These are phyloP conservation scores for Rhizophora apiculata DNA, from an alignment of 345 rosid genomes.

Conservation along the genomic window DNA sequence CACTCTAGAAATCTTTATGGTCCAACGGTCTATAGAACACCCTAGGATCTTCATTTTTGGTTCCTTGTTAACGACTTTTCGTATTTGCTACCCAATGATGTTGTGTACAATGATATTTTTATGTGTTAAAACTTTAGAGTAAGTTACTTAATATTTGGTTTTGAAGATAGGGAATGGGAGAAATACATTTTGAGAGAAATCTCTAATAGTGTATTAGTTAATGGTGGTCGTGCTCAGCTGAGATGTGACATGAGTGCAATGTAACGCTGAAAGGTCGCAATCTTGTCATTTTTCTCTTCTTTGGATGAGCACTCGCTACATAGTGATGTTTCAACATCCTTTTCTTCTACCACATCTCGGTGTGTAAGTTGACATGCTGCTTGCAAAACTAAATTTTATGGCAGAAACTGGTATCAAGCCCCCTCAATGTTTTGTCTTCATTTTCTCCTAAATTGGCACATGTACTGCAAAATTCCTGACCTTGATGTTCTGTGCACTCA, in stretches of 20 bases:
- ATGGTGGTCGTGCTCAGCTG: neutral
- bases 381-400: neutral
- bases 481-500: constrained; percentile 29
- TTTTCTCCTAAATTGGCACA: constrained; percentile 1
- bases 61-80: neutral
- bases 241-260: neutral
- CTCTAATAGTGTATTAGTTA: neutral
- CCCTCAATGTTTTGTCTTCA: neutral
- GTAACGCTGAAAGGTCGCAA: constrained; percentile 6
- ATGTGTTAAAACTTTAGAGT: neutral
- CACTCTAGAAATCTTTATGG: no score
- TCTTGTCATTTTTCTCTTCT: constrained; percentile 5
- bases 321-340: neutral
- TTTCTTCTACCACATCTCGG: neutral
- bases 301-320: constrained; percentile 5
- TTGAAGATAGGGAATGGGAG: no score
- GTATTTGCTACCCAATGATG: neutral
- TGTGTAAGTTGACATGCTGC: neutral
- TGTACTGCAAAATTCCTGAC: constrained; percentile 11
- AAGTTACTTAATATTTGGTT: no score
- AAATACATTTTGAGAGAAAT: neutral
- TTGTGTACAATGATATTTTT: neutral
- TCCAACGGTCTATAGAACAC: no score
- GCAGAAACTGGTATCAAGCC: neutral
- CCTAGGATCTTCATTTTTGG: neutral